Evolutionary conservation across 2,329 filamentous ascomycete genomes (phyloP).

Genomic region (Colletotrichum sp.): DNA sequence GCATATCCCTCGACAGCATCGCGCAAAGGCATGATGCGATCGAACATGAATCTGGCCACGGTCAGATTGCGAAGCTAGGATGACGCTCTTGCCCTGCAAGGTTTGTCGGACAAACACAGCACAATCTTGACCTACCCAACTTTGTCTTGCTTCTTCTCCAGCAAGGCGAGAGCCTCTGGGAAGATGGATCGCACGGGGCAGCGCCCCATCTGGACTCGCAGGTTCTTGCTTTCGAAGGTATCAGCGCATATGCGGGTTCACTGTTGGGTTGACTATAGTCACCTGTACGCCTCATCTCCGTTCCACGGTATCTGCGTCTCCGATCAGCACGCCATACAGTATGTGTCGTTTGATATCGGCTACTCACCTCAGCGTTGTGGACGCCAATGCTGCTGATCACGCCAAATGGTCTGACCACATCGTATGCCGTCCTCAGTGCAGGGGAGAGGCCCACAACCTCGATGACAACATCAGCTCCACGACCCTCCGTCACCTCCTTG

Average conservation of each 20-base stretch:
- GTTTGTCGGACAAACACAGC: background rate
- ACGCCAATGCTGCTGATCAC: conserved; percentile 78
- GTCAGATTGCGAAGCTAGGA: background rate
- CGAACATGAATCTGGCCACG: conserved; percentile 71
- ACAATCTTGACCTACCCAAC: conserved; percentile 58
- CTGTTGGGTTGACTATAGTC: conserved; percentile 23
- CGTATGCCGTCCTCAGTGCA: conserved; percentile 73
- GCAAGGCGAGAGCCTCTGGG: conserved; percentile 64
- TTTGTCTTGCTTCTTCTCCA: conserved; percentile 70
- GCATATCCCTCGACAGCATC: conserved; percentile 73
- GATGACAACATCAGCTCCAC: conserved; percentile 85
- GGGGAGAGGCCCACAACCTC: conserved; percentile 77
- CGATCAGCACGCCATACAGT: background rate
- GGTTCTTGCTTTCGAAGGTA: conserved; percentile 63
- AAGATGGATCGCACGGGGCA: conserved; percentile 78
- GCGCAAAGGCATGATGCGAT: conserved; percentile 74
- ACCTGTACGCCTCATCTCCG: conserved; percentile 67
- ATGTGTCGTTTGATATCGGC: background rate
- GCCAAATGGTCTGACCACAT: conserved; percentile 74
- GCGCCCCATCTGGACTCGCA: conserved; percentile 76
- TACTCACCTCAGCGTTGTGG: conserved; percentile 71
- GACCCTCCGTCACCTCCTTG: conserved; percentile 75
- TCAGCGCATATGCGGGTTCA: background rate
- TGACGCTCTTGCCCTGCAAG: background rate
- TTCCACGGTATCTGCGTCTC: conserved; percentile 65